Base-by-base conservation (phyloP, 148 eudicot species). In the Polygonum aviculare region DNA sequence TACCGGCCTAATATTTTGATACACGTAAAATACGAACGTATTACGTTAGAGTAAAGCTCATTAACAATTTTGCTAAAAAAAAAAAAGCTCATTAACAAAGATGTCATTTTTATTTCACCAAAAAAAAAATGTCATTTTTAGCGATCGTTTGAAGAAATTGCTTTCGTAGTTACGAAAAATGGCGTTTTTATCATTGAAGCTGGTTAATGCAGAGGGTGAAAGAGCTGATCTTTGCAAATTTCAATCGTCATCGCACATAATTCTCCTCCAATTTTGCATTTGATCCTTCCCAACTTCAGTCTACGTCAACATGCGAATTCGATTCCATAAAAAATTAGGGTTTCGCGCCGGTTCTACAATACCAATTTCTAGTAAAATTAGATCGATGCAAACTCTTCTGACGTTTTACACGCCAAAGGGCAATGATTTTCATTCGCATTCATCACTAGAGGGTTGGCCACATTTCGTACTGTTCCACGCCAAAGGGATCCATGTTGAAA, bases 381-480 rank as follows among this genome's bases (percentile, higher is more conserved):
- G 60, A 1, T 54, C 19, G 60, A 35, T 63, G n/a, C 70, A 63
- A 33, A 67, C 5, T 36, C 41, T 15, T 67, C 72, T 67, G 72
- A 67, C 72, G 21, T 14, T 67, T 67, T 35, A 67, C 72, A 67
- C 72, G 72, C 72, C 19, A 45, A 67, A 26, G 31, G 31, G 21
- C 44, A 16, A 67, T 63, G 72, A 67, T 14, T 14, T 67, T 36
- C 44, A 67, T 36, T 19, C 16, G 39, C 5, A 33, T 67, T 14
- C 38, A 62, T 3, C 38, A 62, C 14, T 62, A 38, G 36, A 62
- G 31, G 31, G 33, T 8, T 7, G 38, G 69, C 72, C 72, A 67
- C 72, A 67, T 16, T 67, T 26, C 31, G 2, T 19, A 2, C 36
- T 33, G 16, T 38, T 67, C 10, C 44, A 5, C 38, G 71, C 39